phyloP scores from a whole-genome alignment of 306 rosid species.

The Datisca glomerata region DNA sequence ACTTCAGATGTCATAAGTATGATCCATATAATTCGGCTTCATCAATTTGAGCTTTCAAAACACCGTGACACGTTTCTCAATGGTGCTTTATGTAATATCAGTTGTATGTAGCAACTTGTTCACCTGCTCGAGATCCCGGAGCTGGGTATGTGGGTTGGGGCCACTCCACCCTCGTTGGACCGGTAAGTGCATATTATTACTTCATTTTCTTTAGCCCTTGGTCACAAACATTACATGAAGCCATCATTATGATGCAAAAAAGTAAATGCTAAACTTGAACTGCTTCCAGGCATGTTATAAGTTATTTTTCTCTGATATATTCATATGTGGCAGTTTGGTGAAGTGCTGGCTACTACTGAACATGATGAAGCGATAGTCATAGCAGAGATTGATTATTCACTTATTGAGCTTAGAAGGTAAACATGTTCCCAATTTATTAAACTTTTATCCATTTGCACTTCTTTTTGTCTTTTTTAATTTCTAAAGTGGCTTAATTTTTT shows the following conservation, averaged over 20 bases:
- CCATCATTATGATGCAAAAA: background rate
- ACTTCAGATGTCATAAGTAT: background rate
- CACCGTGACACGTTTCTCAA: background rate
- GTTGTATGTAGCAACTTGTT: conserved; percentile 24
- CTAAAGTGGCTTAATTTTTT: background rate
- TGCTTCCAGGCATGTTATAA: background rate
- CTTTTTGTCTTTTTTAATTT: background rate
- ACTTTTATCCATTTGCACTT: background rate
- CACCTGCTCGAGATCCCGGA: conserved; percentile 17
- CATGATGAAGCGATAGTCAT: conserved; percentile 16
- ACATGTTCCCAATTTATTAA: background rate
- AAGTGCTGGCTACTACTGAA: conserved; percentile 21
- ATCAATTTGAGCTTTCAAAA: background rate
- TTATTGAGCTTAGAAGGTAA: conserved; percentile 16
- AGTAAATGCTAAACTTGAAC: background rate
- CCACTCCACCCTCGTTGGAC: conserved; percentile 27
- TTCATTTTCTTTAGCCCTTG: background rate
- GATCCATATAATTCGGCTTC: no score
- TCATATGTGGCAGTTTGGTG: conserved; percentile 14
- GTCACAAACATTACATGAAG: no score
- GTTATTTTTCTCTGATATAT: background rate
- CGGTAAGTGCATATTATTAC: conserved; percentile 2
- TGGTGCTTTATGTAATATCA: background rate
- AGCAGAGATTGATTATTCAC: conserved; percentile 19
- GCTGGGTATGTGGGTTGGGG: conserved; percentile 20